A percentile compares a stretch with the other conserved stretches of the same genome.
Conservation (phyloP, 1,284 basidiomycete species). For the Ganoderma sp. region DNA sequence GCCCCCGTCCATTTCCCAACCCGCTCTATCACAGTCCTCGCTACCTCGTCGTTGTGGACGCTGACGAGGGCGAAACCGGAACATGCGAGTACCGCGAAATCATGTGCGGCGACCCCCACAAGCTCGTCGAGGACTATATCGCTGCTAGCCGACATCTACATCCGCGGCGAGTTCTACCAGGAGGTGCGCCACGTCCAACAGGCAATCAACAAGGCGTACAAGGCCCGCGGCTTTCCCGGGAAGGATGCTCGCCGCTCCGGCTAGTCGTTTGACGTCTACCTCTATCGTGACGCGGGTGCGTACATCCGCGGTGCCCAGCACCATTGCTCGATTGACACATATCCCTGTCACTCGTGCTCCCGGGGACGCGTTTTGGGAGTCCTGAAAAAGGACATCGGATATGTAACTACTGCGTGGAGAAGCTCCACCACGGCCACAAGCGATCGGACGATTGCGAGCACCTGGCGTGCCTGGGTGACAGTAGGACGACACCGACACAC, state of each 20-base stretch:
- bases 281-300: too few species aligned
- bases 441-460: neutral
- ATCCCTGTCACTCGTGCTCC: too few species aligned
- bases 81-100: conserved; percentile 99
- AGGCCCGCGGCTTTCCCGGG: too few species aligned
- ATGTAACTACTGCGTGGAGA: neutral
- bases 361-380: too few species aligned
- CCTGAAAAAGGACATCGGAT: neutral
- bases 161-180: too few species aligned
- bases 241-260: too few species aligned
- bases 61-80: conserved; percentile 98
- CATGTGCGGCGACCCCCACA: conserved; percentile 88
- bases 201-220: too few species aligned
- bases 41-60: conserved; percentile 97
- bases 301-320: conserved; percentile 80
- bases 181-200: too few species aligned
- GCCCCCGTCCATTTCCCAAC: conserved; percentile 5
- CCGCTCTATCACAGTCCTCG: conserved; percentile 64
- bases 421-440: too few species aligned
- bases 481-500: neutral
- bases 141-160: too few species aligned
- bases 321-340: too few species aligned
- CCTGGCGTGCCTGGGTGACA: neutral
- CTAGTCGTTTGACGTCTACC: too few species aligned
- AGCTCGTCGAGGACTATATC: conserved; percentile 77